Conservation (phyloP, 148 eudicot species). For the Vaccinium darrowii region DNA sequence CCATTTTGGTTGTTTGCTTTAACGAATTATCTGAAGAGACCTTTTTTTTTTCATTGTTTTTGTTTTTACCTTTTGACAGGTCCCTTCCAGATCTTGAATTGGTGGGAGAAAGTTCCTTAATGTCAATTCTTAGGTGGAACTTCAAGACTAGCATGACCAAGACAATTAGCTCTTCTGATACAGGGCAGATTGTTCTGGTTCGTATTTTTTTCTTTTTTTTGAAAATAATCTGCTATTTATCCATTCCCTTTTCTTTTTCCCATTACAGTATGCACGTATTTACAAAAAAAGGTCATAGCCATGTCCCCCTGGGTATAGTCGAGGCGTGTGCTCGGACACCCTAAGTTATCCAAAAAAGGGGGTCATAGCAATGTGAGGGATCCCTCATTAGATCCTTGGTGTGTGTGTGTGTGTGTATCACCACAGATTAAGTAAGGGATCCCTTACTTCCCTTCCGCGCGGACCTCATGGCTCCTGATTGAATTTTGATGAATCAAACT, state of each 20-base stretch:
- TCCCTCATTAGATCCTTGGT: too few species aligned
- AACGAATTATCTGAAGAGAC: not conserved
- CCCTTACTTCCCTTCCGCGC: too few species aligned
- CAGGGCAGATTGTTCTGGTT: constrained; percentile 77
- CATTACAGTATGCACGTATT: not conserved
- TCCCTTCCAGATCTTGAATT: constrained; percentile 75
- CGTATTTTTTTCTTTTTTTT: constrained; percentile 23
- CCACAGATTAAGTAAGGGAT: too few species aligned
- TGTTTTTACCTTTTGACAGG: constrained; percentile 35
- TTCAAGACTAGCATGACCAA: constrained; percentile 81
- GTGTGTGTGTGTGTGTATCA: too few species aligned
- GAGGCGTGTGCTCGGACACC: not conserved
- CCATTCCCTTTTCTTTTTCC: not conserved
- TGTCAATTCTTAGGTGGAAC: constrained; percentile 83
- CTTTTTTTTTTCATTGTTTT: not conserved
- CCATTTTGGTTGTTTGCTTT: not conserved
- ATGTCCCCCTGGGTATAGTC: not conserved
- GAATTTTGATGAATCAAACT: too few species aligned
- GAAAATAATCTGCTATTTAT: constrained; percentile 5
- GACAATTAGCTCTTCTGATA: constrained; percentile 66
- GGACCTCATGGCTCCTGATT: too few species aligned
- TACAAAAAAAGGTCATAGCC: not conserved
- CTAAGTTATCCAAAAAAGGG: not conserved
- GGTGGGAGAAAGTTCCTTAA: constrained; percentile 54
- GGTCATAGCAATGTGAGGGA: not conserved